Base-by-base conservation (phyloP, 805 yeast genomes). In the Diddensiella transvaalensis region DNA sequence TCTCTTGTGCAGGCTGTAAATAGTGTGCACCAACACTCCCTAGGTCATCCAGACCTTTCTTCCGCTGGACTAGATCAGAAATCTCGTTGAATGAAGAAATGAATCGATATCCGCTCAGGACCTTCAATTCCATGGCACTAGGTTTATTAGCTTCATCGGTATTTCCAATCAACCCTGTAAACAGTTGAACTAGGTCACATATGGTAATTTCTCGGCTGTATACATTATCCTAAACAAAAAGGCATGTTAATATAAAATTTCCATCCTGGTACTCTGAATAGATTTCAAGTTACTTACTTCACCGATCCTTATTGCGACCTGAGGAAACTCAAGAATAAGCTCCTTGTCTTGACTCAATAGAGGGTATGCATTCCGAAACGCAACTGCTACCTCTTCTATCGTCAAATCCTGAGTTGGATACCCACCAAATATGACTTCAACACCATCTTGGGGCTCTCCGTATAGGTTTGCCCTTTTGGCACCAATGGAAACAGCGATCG, bases 131-230 rank as follows among this genome's bases (percentile, higher is more conserved):
- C 3, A 59, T 42, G 22, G 41, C 37, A 6, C 35, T 22, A 3
- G 51, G 50, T 22, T 41, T 38, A 33, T 40, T 17, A 3, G 42
- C 49, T 8, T 49, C 54, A 2, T 42, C 44, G 2, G 53, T 44
- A 22, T 48, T 48, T 13, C 48, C 56, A 8, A 46, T 41, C 15
- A 57, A 46, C n/a, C 52, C 56, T 30, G 49, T 38, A 21, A 53
- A 55, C 4, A 60, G 43, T 35, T 46, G 50, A 13, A 57, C 24
- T 17, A 62, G 40, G 40, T 60, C 64, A 10, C 48, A 39, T 4
- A 62, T 23, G 3, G 57, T 57, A 10, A 61, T 49, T 19, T 60
- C 63, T 10, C 44, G 44, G 39, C 53, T 38, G 51, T 58, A 60
- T 24, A 54, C 37, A 36, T 60, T 62, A 37, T 62, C 66, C 48